Conservation (phyloP, 1,284 basidiomycete genomes). For the Cerrena zonata region DNA sequence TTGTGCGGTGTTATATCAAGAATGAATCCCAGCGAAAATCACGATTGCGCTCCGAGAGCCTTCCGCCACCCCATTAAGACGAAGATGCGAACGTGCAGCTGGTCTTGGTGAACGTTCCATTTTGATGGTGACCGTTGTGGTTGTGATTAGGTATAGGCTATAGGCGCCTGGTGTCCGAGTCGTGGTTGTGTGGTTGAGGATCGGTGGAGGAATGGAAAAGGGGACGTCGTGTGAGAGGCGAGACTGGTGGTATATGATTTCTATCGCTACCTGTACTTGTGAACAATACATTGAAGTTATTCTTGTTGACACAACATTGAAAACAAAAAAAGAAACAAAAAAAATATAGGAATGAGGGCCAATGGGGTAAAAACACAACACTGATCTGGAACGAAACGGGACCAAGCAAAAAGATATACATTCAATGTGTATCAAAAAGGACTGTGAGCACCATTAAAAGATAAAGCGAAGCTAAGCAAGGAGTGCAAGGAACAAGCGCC, state of each 20-base stretch:
- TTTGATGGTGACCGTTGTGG: neutral
- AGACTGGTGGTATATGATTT: neutral
- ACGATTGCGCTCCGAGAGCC: neutral
- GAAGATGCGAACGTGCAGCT: neutral
- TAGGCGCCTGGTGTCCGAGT: neutral
- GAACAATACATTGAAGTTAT: neutral
- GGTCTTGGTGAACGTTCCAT: neutral
- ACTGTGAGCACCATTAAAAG: neutral
- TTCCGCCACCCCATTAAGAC: neutral
- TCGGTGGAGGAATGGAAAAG: neutral
- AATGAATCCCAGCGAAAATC: neutral
- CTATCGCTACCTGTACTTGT: neutral
- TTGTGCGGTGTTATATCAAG: neutral
- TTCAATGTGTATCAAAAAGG: neutral
- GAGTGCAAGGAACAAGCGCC: no score
- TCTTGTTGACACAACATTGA: neutral
- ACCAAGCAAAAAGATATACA: neutral
- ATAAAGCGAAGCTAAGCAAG: no score
- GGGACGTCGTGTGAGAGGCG: neutral
- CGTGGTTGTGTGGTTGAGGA: neutral
- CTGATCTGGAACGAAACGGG: no score
- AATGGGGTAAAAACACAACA: neutral
- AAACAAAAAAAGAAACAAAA: neutral
- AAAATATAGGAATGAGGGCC: neutral
- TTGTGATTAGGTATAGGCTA: neutral